Conservation (phyloP, 2,329 filamentous ascomycete species). For the Amesomyces nigricolor region DNA sequence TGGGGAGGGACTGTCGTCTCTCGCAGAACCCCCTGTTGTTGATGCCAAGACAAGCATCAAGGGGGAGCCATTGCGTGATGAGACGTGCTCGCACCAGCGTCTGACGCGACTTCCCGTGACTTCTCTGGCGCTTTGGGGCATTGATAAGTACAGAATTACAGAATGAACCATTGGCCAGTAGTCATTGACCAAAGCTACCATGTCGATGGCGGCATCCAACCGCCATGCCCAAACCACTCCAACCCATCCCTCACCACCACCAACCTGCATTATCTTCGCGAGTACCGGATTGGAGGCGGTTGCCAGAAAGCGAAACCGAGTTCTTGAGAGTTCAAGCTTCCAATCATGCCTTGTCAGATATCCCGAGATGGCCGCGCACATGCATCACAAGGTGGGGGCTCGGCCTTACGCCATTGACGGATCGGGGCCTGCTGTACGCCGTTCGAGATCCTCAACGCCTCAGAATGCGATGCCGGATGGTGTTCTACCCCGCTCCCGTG, state of each 20-base stretch:
- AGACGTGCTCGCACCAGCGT: slow-evolving; percentile 17
- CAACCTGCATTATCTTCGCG: slow-evolving; percentile 12
- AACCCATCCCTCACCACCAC: neutral
- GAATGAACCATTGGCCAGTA: slow-evolving; percentile 11
- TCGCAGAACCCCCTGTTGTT: neutral
- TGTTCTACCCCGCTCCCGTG: neutral
- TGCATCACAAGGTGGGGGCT: neutral
- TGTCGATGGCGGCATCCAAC: slow-evolving; percentile 9
- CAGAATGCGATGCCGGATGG: neutral
- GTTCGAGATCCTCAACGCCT: neutral
- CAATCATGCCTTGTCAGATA: neutral
- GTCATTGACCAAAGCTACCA: neutral
- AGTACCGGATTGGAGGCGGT: neutral
- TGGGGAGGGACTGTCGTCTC: no score
- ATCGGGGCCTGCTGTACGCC: neutral
- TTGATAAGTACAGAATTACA: no score
- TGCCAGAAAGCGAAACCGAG: slow-evolving; percentile 9
- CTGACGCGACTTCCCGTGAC: slow-evolving; percentile 14
- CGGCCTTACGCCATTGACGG: neutral
- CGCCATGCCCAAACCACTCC: neutral
- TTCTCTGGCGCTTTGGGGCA: neutral
- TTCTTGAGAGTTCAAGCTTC: neutral
- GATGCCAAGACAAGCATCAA: neutral
- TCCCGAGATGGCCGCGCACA: neutral
- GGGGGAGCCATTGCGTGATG: slow-evolving; percentile 20